Conservation (phyloP, 345 rosid species). For the Noccaea bulbosa region DNA sequence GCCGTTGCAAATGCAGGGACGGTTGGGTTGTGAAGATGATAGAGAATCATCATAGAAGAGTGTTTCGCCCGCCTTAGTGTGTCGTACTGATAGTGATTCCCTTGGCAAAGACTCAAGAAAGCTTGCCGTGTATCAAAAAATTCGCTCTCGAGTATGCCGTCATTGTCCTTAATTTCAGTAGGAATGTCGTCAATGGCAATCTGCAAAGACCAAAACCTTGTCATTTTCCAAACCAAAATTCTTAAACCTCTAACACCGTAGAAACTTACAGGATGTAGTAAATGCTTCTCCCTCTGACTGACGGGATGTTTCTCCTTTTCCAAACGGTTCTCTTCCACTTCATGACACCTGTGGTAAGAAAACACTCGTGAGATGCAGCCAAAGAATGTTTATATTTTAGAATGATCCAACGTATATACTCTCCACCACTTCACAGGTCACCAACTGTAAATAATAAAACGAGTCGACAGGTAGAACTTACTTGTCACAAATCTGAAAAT, state of each 20-base stretch:
- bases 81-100: conserved; percentile 98
- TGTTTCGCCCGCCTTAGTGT: conserved; percentile 96
- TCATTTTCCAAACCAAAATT: conserved; percentile 29
- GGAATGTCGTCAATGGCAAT: conserved; percentile 68
- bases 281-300: conserved; percentile 79
- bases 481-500: conserved; percentile 93
- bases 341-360: conserved; percentile 72
- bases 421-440: conserved; percentile 7
- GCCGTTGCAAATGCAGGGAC: conserved; percentile 96
- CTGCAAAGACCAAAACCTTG: conserved; percentile 51
- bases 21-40: conserved; percentile 98
- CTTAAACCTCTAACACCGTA: neutral
- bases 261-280: conserved; percentile 70
- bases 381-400: conserved; percentile 20
- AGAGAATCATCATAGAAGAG: conserved; percentile 98
- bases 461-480: conserved; percentile 44
- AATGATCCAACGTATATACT: conserved; percentile 10
- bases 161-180: conserved; percentile 78
- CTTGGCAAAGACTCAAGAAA: conserved; percentile 97
- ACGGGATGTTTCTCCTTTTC: conserved; percentile 89
- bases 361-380: conserved; percentile 35
- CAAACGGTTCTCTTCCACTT: conserved; percentile 74
- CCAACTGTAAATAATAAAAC: neutral
- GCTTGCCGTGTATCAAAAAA: conserved; percentile 99
- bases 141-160: conserved; percentile 97